Evolutionary conservation across 2,329 filamentous ascomycete genomes (phyloP).

Genomic region (Cryphonectria nitschkei): DNA sequence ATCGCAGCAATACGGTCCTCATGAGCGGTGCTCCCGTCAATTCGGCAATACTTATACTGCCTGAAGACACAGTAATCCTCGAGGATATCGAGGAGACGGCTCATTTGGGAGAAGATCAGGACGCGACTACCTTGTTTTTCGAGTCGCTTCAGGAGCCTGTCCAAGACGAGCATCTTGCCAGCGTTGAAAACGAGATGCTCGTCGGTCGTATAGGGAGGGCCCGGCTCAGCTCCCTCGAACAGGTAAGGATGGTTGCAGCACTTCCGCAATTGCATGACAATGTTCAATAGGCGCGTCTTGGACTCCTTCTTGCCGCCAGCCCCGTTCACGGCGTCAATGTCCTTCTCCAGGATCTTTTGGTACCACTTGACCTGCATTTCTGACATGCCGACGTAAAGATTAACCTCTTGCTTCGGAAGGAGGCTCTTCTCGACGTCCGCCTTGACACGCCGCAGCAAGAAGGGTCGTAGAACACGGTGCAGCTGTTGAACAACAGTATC

Average conservation of each 20-base stretch:
- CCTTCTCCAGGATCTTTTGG: constrained; percentile 97
- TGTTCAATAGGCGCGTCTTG: constrained; percentile 95
- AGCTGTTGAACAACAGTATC: constrained; percentile 96
- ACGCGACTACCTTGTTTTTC: constrained; percentile 87
- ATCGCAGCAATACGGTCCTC: constrained; percentile 98
- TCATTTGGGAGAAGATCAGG: constrained; percentile 99
- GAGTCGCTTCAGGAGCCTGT: constrained; percentile 85
- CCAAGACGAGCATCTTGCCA: constrained; percentile 96
- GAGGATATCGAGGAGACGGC: constrained; percentile 91
- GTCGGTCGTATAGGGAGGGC: constrained; percentile 96
- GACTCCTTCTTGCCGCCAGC: constrained; percentile 96
- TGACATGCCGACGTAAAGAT: constrained; percentile 96
- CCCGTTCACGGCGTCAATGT: constrained; percentile 97
- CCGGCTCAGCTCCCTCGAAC: constrained; percentile 95
- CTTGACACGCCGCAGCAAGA: constrained; percentile 94
- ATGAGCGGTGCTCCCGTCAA: constrained; percentile 94
- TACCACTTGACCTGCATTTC: constrained; percentile 99
- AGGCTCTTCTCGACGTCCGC: constrained; percentile 97
- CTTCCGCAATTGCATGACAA: constrained; percentile 98
- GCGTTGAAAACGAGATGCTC: constrained; percentile 93
- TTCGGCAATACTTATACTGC: constrained; percentile 93
- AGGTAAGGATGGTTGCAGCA: constrained; percentile 99
- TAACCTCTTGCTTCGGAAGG: constrained; percentile 95
- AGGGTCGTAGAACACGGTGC: constrained; percentile 89
- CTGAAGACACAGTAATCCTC: constrained; percentile 98